Conservation (phyloP, 169 alveolate genomes). For the Plasmodium knowlesi region DNA sequence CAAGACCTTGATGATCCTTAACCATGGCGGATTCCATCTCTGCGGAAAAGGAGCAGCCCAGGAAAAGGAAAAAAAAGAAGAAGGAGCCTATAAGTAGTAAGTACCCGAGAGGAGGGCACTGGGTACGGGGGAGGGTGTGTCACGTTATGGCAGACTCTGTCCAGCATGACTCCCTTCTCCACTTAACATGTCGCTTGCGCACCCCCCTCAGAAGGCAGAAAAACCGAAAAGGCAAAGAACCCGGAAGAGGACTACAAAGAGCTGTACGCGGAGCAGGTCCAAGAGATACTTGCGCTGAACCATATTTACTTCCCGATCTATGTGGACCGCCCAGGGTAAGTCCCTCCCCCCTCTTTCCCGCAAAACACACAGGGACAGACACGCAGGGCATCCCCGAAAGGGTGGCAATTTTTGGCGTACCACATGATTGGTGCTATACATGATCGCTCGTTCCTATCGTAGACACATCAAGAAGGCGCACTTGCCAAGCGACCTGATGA, state of each 20-base stretch:
- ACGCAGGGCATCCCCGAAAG: background rate
- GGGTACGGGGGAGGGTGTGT: background rate
- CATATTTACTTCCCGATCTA: conserved; percentile 64
- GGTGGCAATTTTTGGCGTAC: background rate
- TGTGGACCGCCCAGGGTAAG: conserved; percentile 56
- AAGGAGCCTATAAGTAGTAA: conserved; percentile 12
- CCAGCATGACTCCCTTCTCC: background rate
- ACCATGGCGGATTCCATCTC: background rate
- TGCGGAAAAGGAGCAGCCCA: conserved; percentile 25
- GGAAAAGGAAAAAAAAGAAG: conserved; percentile 45
- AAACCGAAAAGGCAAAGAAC: background rate
- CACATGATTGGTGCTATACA: background rate
- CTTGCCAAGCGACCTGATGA: conserved; percentile 53
- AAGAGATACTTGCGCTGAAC: conserved; percentile 54
- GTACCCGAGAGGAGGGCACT: background rate
- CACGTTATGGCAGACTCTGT: background rate
- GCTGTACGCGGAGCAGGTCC: conserved; percentile 31
- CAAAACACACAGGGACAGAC: background rate
- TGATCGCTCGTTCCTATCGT: background rate
- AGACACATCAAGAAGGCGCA: conserved; percentile 35
- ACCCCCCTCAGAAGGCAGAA: conserved; percentile 18
- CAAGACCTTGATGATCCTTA: background rate
- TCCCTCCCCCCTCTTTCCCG: background rate
- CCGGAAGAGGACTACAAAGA: conserved; percentile 14
- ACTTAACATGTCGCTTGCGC: background rate